phyloP scores from a whole-genome alignment of 2,329 filamentous ascomycete genomes.

The Xylariaceae sp. region DNA sequence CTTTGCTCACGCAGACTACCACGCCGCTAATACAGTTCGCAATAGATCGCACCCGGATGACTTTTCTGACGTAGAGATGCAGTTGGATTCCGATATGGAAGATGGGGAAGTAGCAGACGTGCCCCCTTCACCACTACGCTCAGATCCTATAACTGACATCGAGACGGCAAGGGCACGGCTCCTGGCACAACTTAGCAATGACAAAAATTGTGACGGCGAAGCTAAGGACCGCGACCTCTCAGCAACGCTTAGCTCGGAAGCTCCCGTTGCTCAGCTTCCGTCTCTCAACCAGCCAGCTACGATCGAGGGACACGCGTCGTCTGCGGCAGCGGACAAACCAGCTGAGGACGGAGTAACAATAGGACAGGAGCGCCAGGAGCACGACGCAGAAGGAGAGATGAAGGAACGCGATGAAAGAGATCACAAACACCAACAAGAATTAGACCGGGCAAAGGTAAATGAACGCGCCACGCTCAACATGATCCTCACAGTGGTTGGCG shows the following conservation, averaged over 20 bases:
- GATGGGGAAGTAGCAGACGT: conserved; percentile 47
- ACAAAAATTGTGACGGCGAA: background rate
- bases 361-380: conserved; percentile 1
- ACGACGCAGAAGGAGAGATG: background rate
- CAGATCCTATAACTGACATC: conserved; percentile 44
- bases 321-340: background rate
- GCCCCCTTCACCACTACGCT: conserved; percentile 22
- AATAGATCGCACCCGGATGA: conserved; percentile 47
- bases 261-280: background rate
- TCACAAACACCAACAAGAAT: conserved; percentile 26
- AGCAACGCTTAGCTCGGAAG: background rate
- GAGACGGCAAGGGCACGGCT: conserved; percentile 56
- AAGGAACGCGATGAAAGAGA: conserved; percentile 35
- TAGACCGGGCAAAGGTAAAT: conserved; percentile 51
- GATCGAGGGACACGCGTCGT: background rate
- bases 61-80: conserved; percentile 41
- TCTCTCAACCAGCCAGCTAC: background rate
- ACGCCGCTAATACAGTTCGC: conserved; percentile 46
- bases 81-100: conserved; percentile 43
- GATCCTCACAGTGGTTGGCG: conserved; percentile 86
- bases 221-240: background rate
- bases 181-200: conserved; percentile 50
- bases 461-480: conserved; percentile 82
- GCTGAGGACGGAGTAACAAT: background rate
- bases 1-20: conserved; percentile 27